Percentiles rank a stretch among this genome's conserved stretches.
Conservation (phyloP, 192 early-diverging fungal genomes). For the Coemansia sp. region DNA sequence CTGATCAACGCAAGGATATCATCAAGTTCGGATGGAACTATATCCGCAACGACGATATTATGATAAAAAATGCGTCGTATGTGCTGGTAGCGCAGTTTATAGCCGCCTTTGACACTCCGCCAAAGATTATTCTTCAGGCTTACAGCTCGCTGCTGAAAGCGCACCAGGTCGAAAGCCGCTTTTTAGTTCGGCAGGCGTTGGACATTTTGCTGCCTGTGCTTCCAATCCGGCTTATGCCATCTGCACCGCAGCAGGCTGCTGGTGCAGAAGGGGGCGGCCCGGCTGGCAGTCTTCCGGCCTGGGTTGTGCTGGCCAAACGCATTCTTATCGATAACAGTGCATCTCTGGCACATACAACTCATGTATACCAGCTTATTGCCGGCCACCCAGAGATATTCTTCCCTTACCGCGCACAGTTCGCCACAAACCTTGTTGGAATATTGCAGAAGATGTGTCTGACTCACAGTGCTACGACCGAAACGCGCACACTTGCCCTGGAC, state of each 20-base stretch:
- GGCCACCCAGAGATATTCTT: constrained; percentile 90
- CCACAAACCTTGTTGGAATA: constrained; percentile 83
- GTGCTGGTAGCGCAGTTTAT: constrained; percentile 92
- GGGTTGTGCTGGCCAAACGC: constrained; percentile 84
- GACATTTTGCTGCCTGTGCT: constrained; percentile 92
- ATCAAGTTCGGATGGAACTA: constrained; percentile 95
- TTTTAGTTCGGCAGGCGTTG: constrained; percentile 88
- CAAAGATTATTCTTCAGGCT: constrained; percentile 83
- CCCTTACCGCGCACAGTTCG: constrained; percentile 83
- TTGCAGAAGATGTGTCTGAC: constrained; percentile 86
- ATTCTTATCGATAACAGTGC: constrained; percentile 94
- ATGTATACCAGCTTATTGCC: constrained; percentile 89
- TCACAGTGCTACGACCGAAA: constrained; percentile 83
- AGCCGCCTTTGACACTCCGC: constrained; percentile 87
- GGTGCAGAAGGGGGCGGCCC: constrained; percentile 4
- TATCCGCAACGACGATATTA: constrained; percentile 83
- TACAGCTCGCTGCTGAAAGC: constrained; percentile 85
- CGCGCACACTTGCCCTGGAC: constrained; percentile 81
- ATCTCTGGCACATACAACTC: constrained; percentile 81
- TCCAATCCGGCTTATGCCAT: constrained; percentile 72
- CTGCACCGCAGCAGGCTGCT: constrained; percentile 30
- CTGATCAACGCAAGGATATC: constrained; percentile 80
- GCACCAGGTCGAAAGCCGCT: constrained; percentile 85
- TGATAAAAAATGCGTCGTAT: constrained; percentile 94
- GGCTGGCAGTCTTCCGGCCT: constrained; percentile 63